A percentile compares a stretch with the other conserved stretches of the same genome.
phyloP scores from a whole-genome alignment of 805 yeast genomes.

The Cyberlindnera xishuangbannaensis region DNA sequence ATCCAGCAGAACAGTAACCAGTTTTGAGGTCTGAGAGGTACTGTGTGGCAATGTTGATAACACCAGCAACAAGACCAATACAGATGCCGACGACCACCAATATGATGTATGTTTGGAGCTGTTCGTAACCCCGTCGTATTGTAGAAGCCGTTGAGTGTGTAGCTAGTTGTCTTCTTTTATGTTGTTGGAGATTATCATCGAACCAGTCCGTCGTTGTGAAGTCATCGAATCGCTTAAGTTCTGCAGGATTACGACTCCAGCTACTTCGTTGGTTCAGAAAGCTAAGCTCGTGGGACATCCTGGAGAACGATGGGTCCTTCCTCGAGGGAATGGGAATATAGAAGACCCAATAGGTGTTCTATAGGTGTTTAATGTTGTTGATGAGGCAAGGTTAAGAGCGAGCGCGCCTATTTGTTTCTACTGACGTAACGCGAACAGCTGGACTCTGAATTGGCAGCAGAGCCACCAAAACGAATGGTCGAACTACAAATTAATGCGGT shows the following conservation, averaged over 20 bases:
- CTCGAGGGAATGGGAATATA: too few species aligned
- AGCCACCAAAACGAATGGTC: too few species aligned
- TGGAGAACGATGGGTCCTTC: too few species aligned
- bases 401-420: too few species aligned
- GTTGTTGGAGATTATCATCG: constrained; percentile 50
- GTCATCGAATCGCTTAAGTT: constrained; percentile 44
- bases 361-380: too few species aligned
- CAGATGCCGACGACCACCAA: constrained; percentile 67
- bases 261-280: constrained; percentile 5
- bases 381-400: too few species aligned
- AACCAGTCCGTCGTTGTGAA: constrained; percentile 70
- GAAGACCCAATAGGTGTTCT: too few species aligned
- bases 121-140: constrained; percentile 12
- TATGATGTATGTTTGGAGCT: constrained; percentile 53
- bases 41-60: constrained; percentile 74
- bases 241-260: constrained; percentile 12
- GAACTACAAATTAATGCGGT: too few species aligned
- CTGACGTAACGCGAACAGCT: too few species aligned
- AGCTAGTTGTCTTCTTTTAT: constrained; percentile 21
- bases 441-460: too few species aligned
- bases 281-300: constrained; percentile 2
- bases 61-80: constrained; percentile 82
- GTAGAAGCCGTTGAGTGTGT: constrained; percentile 3
- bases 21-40: constrained; percentile 74
- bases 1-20: constrained; percentile 70